phyloP scores from a whole-genome alignment of 2,329 filamentous ascomycete species.

The Aulographum hederae region DNA sequence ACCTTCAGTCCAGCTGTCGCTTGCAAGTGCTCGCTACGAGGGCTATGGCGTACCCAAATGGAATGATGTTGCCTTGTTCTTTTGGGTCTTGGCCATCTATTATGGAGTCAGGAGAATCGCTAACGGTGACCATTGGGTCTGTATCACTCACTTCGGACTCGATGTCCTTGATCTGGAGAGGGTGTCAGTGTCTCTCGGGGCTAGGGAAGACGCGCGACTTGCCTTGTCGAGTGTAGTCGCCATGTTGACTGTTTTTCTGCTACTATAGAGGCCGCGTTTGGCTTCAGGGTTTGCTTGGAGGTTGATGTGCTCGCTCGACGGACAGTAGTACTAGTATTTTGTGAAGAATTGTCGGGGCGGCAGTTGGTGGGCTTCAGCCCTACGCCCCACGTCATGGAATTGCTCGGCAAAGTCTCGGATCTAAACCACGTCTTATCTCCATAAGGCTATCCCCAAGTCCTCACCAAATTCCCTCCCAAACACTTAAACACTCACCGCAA shows the following conservation, averaged over 20 bases:
- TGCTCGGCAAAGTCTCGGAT: no score
- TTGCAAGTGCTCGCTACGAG: neutral
- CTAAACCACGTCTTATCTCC: no score
- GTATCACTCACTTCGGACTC: constrained; percentile 66
- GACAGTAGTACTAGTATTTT: no score
- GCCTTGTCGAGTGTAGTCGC: constrained; percentile 96
- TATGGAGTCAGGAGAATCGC: constrained; percentile 2
- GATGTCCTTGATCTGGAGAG: constrained; percentile 74
- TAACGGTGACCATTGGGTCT: constrained; percentile 10
- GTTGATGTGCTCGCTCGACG: no score
- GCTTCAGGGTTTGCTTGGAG: no score
- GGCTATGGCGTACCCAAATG: constrained; percentile 49
- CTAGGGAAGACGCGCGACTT: constrained; percentile 13
- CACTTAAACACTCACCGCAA: no score
- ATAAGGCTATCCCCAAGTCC: no score
- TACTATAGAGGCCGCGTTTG: no score
- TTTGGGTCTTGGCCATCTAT: constrained; percentile 89
- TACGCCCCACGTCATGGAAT: no score
- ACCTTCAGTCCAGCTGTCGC: neutral
- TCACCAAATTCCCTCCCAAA: no score
- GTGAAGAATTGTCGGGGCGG: no score
- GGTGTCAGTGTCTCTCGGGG: constrained; percentile 12
- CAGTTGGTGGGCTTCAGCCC: no score
- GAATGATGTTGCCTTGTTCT: constrained; percentile 89
- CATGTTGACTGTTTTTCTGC: constrained; percentile 35